Evolutionary conservation across 805 yeast species (phyloP), one percentile per base, ranked within the genome.

Genomic region (Pichia ethanolica): DNA sequence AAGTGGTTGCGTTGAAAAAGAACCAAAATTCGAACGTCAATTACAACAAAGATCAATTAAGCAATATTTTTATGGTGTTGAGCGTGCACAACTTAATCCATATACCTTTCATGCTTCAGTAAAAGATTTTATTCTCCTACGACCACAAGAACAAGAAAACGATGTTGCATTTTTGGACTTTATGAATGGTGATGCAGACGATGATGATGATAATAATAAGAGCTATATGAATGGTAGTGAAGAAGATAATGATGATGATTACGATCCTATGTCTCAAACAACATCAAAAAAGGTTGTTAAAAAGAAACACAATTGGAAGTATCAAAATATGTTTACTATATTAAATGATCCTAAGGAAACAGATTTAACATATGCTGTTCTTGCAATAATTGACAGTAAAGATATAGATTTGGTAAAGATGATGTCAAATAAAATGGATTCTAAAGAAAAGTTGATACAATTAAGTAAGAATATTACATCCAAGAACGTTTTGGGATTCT

Each of bases 11-110:
- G 85, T 85, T 8, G 87, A 86, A 33, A 73, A 78, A 32, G 91
- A 85, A 51, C 91, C 83, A 47, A 71, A 78, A 11, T 89, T 72
- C 61, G 71, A 74, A 36, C 74, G 98, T 59, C 78, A 82, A 36
- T 47, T 76, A 26, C 98, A 91, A 64, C 88, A 89, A 58, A 74
- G 79, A 39, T 71, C 83, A 5, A 89, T 91, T 47, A 81, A 81
- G 61, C 95, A 90, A 60, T 93, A 93, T 65, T 93, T 93, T 59
- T 89, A 93, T 61, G 99, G 99, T 3, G 77, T 77, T 6, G 67
- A 74, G 20, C 74, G 74, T 42, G 75, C 79, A 5, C 78, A 82
- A 5, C 72, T 93, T 47, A 83, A 95, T 20, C 98, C 99, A 3
- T 90, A 82, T 65, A 86, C 95, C 5, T 78, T 89, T 1, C 88